Evolutionary conservation across 306 rosid species (phyloP), one percentile per base, ranked within the genome.

Genomic region (Chamaecrista fasciculata): DNA sequence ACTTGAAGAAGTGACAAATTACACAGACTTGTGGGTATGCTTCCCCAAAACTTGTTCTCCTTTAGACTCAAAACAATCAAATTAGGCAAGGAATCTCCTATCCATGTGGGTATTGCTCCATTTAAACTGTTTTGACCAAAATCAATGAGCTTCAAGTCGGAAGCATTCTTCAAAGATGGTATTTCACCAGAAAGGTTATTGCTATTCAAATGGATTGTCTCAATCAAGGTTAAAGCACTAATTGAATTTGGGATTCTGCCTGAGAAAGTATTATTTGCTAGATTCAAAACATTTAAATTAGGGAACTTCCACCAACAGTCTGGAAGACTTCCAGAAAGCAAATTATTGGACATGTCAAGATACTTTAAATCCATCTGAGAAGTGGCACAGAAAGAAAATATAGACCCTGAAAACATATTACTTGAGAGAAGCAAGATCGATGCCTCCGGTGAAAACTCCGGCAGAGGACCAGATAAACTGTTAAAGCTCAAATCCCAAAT

Each of bases 11-110:
- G 29, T 25, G 25, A 1, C 0, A 77, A 56, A 47, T 53, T 39
- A 11, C 87, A 83, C 8, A 80, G 2, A 57, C 70, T 76, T 31
- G 39, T 0, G 0, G 75, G 62, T 4, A 78, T 72, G 23, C 20
- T 60, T 51, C 82, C 79, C 25, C 42, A 0, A 4, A 62, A 72
- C 20, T 46, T 25, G 18, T 51, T 78, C 20, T 5, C 39, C 1
- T 3, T 8, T 16, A 73, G 4, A 19, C 53, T 1, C 21, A 78
- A 61, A 5, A 43, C 25, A 61, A 44, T 36, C 26, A 73, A 62
- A 3, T 19, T 0, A 2, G 4, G 42, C 2, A 67, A 4, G 6
- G 49, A 2, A 23, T 64, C 1, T 6, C 69, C 82, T 11, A 67
- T n/a, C 79, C 69, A 67, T n/a, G 15, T 0, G 2, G 64, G 37